phyloP scores from a whole-genome alignment of 2,329 filamentous ascomycete species.

The Ophiobolus disseminans region DNA sequence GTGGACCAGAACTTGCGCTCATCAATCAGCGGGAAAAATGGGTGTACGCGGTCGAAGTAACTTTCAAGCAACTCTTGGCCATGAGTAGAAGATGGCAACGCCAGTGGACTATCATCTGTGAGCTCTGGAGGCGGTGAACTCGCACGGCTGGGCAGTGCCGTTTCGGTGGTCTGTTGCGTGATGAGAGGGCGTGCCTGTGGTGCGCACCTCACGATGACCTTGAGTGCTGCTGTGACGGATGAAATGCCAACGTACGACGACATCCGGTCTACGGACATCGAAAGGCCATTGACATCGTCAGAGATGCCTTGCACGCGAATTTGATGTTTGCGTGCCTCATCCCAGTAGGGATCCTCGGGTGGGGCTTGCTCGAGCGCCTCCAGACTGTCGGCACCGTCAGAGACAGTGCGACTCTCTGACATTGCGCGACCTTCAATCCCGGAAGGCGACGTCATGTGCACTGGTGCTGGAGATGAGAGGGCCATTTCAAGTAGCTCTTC shows the following conservation, averaged over 20 bases:
- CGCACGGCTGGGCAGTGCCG: constrained; percentile 45
- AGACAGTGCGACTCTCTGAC: constrained; percentile 47
- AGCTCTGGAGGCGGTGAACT: constrained; percentile 47
- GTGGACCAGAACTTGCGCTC: constrained; percentile 73
- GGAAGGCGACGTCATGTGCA: constrained; percentile 42
- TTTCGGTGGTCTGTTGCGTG: constrained; percentile 51
- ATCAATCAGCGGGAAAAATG: constrained; percentile 76
- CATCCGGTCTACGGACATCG: constrained; percentile 65
- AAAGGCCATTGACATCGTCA: constrained; percentile 75
- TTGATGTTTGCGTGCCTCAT: constrained; percentile 62
- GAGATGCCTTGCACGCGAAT: constrained; percentile 61
- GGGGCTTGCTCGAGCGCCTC: constrained; percentile 74
- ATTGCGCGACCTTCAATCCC: constrained; percentile 38
- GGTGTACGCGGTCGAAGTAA: constrained; percentile 77
- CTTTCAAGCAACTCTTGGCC: constrained; percentile 74
- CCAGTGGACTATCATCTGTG: constrained; percentile 43
- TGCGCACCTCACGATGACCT: constrained; percentile 69
- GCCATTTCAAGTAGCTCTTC: constrained; percentile 56
- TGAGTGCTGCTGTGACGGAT: constrained; percentile 75
- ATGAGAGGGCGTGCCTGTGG: constrained; percentile 59
- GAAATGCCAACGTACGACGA: constrained; percentile 75
- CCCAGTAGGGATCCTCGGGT: constrained; percentile 68
- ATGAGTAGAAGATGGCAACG: constrained; percentile 66
- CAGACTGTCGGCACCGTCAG: constrained; percentile 61
- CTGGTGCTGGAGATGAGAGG: constrained; percentile 49